Percentiles rank a stretch among this genome's conserved stretches.
phyloP scores from a whole-genome alignment of 2,329 filamentous ascomycete genomes.

The Claviceps fusiformis region DNA sequence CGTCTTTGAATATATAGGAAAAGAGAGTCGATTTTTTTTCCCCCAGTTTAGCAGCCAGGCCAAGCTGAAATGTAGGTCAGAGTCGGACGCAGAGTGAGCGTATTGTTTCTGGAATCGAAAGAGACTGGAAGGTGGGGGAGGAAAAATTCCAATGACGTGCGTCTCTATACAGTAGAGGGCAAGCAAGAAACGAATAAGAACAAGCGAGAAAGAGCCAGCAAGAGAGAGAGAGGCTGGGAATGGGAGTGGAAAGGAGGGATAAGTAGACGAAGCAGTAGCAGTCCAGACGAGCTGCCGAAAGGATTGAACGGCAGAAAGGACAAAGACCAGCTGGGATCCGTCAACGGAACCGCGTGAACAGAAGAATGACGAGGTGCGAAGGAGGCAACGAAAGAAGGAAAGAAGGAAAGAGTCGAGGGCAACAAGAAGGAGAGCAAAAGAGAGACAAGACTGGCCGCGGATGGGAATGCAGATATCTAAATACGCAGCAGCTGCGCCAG shows the following conservation, averaged over 20 bases:
- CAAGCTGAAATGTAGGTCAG: neutral
- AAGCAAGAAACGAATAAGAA: too few species aligned
- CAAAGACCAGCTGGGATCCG: neutral
- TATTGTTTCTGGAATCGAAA: neutral
- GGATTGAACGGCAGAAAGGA: slow-evolving; percentile 17
- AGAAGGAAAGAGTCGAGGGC: neutral
- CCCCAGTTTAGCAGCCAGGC: neutral
- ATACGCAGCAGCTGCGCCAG: slow-evolving; percentile 5
- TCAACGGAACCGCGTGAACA: slow-evolving; percentile 4
- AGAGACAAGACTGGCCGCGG: neutral
- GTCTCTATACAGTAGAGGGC: too few species aligned
- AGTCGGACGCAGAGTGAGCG: neutral
- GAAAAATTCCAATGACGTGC: slow-evolving; percentile 7
- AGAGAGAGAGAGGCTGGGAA: neutral
- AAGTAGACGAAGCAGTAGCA: neutral
- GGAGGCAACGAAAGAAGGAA: slow-evolving; percentile 1
- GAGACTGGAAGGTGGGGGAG: neutral
- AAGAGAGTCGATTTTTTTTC: neutral
- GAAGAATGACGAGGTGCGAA: neutral
- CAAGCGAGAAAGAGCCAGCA: too few species aligned
- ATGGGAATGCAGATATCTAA: slow-evolving; percentile 11
- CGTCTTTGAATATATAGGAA: neutral
- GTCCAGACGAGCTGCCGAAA: slow-evolving; percentile 17
- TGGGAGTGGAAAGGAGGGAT: neutral
- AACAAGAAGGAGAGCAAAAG: too few species aligned